Evolutionary conservation across 148 eudicot species (phyloP).

Genomic region (Dysphania ambrosioides): DNA sequence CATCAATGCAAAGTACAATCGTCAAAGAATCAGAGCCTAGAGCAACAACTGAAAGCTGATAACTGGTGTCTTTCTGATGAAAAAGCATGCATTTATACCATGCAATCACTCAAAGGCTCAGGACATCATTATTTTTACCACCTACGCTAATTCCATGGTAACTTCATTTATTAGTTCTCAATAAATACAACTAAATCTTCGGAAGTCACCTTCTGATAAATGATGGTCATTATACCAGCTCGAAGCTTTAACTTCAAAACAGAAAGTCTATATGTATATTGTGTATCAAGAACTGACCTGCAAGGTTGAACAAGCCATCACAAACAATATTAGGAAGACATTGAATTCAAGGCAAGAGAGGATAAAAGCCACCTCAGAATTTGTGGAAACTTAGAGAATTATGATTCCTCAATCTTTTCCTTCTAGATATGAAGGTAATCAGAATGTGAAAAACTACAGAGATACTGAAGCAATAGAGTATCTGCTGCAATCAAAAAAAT

Average conservation of each 20-base stretch:
- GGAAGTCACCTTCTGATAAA: conserved; percentile 69
- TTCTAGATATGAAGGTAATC: no score
- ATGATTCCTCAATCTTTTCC: no score
- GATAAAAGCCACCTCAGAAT: background rate
- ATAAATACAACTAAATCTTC: background rate
- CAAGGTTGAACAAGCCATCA: conserved; percentile 28
- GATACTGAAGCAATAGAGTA: no score
- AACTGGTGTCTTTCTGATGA: background rate
- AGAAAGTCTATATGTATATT: conserved; percentile 77
- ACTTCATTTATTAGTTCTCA: background rate
- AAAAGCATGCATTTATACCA: background rate
- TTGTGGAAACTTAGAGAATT: no score
- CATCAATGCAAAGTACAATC: background rate
- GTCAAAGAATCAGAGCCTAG: background rate
- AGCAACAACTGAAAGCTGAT: background rate
- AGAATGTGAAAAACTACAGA: no score
- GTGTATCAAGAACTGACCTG: conserved; percentile 96
- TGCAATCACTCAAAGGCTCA: background rate
- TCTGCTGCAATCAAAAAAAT: no score
- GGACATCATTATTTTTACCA: background rate
- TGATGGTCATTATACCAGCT: conserved; percentile 73
- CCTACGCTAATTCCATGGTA: background rate
- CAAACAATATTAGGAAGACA: conserved; percentile 10
- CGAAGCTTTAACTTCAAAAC: conserved; percentile 75
- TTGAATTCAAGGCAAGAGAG: background rate